Percentiles rank a stretch among this genome's conserved stretches.
Evolutionary conservation across 1,139 yeast species (phyloP).

Genomic region (Geotrichum restrictum): DNA sequence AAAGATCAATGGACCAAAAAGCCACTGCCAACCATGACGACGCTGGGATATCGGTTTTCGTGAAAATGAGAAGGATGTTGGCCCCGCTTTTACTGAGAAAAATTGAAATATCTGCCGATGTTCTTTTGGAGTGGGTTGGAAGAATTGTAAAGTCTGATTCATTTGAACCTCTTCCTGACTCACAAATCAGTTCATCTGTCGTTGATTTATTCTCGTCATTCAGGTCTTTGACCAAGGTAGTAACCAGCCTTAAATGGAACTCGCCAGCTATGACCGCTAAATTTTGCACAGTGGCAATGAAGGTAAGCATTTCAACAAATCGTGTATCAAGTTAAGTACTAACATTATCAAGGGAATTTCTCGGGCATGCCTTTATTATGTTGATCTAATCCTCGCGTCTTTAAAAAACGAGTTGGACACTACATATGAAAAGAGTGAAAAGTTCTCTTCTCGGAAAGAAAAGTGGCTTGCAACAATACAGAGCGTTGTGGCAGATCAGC

Average conservation of each 20-base stretch:
- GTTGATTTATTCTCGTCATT: constrained; percentile 64
- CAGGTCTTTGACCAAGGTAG: constrained; percentile 51
- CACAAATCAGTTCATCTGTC: constrained; percentile 49
- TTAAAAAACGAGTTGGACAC: constrained; percentile 46
- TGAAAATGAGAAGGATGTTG: constrained; percentile 1
- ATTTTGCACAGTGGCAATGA: constrained; percentile 54
- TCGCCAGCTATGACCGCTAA: constrained; percentile 57
- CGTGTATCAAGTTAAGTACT: neutral
- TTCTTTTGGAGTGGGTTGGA: neutral
- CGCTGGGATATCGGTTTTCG: constrained; percentile 1
- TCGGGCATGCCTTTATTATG: constrained; percentile 54
- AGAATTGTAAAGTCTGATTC: neutral
- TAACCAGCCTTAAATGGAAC: constrained; percentile 57
- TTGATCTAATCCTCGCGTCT: constrained; percentile 45
- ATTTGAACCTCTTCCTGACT: neutral
- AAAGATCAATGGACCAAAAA: neutral
- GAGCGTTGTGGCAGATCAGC: constrained; percentile 42
- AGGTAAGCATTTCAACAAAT: constrained; percentile 25
- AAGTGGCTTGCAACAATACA: constrained; percentile 43
- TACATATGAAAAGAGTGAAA: constrained; percentile 34
- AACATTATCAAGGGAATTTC: constrained; percentile 45
- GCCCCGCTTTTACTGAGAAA: neutral
- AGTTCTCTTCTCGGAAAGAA: constrained; percentile 38
- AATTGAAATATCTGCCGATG: neutral
- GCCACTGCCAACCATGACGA: neutral